Evolutionary conservation across 768 basidiomycete genomes (phyloP).

Genomic region (Dacryopinax primogenitus): DNA sequence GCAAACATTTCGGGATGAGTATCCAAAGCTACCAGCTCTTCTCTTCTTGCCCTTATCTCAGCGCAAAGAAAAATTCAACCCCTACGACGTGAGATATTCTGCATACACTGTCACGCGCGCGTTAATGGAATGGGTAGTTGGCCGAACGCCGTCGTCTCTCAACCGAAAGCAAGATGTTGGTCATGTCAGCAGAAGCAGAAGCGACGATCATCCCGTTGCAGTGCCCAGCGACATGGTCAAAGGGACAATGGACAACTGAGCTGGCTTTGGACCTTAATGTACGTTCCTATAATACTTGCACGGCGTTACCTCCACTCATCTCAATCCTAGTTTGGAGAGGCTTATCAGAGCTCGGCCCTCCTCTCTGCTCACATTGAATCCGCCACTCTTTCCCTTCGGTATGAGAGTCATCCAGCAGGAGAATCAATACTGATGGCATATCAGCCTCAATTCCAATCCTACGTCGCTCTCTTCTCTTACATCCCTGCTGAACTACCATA

Average conservation of each 20-base stretch:
- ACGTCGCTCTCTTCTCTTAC: slow-evolving; percentile 37
- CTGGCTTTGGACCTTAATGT: slow-evolving; percentile 20
- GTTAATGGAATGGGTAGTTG: no score
- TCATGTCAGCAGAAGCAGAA: slow-evolving; percentile 35
- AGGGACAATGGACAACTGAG: slow-evolving; percentile 23
- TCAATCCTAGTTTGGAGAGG: background rate
- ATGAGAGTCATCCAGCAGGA: slow-evolving; percentile 6
- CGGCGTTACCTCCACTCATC: background rate
- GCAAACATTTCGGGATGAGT: slow-evolving; percentile 52
- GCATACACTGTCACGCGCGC: no score
- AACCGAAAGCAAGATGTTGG: background rate
- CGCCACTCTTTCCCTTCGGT: slow-evolving; percentile 49
- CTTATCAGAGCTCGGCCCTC: slow-evolving; percentile 45
- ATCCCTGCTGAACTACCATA: slow-evolving; percentile 41
- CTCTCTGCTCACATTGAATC: slow-evolving; percentile 48
- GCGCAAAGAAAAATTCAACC: background rate
- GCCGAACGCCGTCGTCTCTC: background rate
- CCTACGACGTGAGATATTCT: background rate
- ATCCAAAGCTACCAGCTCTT: slow-evolving; percentile 46
- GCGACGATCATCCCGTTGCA: slow-evolving; percentile 35
- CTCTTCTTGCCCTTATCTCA: slow-evolving; percentile 28
- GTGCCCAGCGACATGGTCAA: slow-evolving; percentile 35
- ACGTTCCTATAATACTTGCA: slow-evolving; percentile 14
- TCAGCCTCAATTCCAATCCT: slow-evolving; percentile 28
- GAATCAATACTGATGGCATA: background rate